Conservation (phyloP, 129 eudicot species). For the Saussurea involucrata region DNA sequence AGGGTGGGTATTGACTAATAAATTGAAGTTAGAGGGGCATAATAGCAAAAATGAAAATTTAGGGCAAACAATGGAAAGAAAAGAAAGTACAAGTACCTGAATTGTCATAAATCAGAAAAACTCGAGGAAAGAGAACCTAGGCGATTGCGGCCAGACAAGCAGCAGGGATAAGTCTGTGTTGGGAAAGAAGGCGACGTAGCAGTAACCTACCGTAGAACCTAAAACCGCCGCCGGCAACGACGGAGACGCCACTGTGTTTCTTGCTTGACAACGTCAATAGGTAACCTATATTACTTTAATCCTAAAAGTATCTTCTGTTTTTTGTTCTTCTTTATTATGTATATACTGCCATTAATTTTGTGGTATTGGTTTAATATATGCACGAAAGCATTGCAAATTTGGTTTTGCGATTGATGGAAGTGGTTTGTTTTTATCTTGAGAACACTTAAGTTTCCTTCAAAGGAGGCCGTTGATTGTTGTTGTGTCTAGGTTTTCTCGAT, state of each 20-base stretch:
- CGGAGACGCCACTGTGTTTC: background rate
- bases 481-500: background rate
- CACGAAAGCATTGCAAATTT: background rate
- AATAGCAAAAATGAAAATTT: background rate
- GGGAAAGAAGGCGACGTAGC: constrained; percentile 17
- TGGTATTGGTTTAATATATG: background rate
- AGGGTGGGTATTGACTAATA: background rate
- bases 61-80: background rate
- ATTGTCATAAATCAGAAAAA: constrained; percentile 8
- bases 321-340: background rate
- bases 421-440: background rate
- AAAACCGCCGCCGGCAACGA: constrained; percentile 1
- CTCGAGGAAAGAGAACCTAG: constrained; percentile 3
- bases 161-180: constrained; percentile 22
- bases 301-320: background rate
- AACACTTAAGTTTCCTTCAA: background rate
- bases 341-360: background rate
- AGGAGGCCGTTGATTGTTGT: background rate
- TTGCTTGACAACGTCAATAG: background rate
- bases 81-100: constrained; percentile 19
- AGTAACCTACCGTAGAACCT: constrained; percentile 17
- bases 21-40: background rate
- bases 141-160: constrained; percentile 21
- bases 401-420: background rate
- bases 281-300: constrained; percentile 12